These are phyloP conservation scores for Neurospora sp. DNA, from an alignment of 2,329 filamentous ascomycete genomes.

Conservation along the genomic window DNA sequence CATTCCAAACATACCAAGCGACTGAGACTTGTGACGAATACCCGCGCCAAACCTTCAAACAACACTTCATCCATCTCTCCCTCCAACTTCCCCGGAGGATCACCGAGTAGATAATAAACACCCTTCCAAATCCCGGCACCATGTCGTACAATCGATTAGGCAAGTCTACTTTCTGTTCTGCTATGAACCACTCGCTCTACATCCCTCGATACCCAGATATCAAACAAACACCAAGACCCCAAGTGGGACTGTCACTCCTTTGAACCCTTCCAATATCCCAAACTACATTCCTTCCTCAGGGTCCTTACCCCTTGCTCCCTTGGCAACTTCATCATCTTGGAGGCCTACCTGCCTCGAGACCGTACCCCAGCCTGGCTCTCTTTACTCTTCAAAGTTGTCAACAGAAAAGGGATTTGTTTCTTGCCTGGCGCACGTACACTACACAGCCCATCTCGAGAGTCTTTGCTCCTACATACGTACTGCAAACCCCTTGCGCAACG, in stretches of 20 bases:
- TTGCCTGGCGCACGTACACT: constrained; percentile 14
- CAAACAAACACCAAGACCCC: not conserved
- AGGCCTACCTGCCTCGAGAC: not conserved
- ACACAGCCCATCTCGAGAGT: not conserved
- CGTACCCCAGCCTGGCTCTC: not conserved
- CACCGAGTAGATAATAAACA: not conserved
- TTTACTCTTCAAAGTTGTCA: constrained; percentile 3
- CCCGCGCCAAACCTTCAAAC: not conserved
- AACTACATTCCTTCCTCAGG: constrained; percentile 3
- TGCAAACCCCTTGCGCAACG: not conserved
- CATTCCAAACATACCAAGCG: not conserved
- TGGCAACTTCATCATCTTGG: not conserved
- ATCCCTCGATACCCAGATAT: not conserved
- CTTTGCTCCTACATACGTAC: not conserved
- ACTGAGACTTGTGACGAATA: not conserved
- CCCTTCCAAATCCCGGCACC: constrained; percentile 18
- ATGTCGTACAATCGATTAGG: constrained; percentile 71
- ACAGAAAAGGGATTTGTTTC: constrained; percentile 4
- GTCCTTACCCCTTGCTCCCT: constrained; percentile 3
- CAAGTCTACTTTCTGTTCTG: constrained; percentile 31
- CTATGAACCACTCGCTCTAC: not conserved
- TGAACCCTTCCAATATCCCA: constrained; percentile 2
- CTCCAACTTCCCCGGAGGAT: not conserved
- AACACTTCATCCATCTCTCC: not conserved
- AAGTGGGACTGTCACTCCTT: not conserved